Evolutionary conservation across 2,329 filamentous ascomycete species (phyloP), one percentile per base, ranked within the genome.

Genomic region (Ciborinia camelliae): DNA sequence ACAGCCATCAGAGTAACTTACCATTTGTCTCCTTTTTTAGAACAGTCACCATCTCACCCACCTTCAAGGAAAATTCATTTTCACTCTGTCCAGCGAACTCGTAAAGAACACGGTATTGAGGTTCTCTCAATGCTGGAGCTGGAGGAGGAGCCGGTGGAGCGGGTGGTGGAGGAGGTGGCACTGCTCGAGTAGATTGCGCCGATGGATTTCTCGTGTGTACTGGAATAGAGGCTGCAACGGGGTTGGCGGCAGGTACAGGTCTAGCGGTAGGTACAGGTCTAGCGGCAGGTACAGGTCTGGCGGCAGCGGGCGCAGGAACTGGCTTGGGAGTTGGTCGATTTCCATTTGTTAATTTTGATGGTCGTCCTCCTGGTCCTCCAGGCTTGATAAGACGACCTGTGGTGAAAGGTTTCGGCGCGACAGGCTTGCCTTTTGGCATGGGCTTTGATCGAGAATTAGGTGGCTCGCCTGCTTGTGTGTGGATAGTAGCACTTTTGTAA

Each of bases 21-120:
- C 94, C 95, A 75, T 98, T 98, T 76, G 85, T 88, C 78, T 97
- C 94, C 78, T 97, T 97, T 74, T 95, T 90, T n/a, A 96, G 85
- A 74, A 99, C 87, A 76, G 96, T 87, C 62, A 99, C 85, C 57
- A 97, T 78, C 68, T 98, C 90, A 59, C 90, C 92, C 58, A 90
- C 88, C 65, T 77, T 84, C 68, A 99, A 85, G 20, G 90, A 88
- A 60, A 99, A 82, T 77, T 98, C 93, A 70, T 96, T 97, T 65
- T 89, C 86, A 68, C 85, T 91, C 71, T 94, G 89, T 20, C 92
- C 92, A 63, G 82, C 84, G 76, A 98, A 99, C 73, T 97, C 93
- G 76, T 98, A 99, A 54, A 98, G 77, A 5, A 92, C 95, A 80
- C 92, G 95, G 73, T 90, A 96, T 71, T 88, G 91, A 35, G 91